phyloP scores from a whole-genome alignment of 371 early-diverging fungal species.

The Phascolomyces articulosus region DNA sequence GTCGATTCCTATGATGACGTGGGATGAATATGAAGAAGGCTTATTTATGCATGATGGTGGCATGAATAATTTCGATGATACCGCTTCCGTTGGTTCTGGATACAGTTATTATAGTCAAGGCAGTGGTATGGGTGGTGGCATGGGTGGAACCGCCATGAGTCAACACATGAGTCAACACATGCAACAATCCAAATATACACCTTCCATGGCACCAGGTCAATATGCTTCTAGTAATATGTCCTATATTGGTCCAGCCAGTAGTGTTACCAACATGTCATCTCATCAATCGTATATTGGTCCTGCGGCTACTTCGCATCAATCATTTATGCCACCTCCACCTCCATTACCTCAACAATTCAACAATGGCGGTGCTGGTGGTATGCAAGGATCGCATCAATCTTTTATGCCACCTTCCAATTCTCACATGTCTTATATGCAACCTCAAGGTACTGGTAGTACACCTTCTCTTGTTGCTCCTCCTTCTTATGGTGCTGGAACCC shows the following conservation, averaged over 20 bases:
- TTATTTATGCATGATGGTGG: constrained; percentile 33
- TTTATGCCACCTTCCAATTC: constrained; percentile 1
- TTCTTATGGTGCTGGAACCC: not conserved
- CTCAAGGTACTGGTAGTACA: not conserved
- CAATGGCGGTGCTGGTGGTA: not conserved
- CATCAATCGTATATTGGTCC: constrained; percentile 1
- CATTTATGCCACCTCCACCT: constrained; percentile 1
- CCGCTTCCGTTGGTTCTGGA: constrained; percentile 33
- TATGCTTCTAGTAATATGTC: constrained; percentile 19
- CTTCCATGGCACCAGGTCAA: constrained; percentile 13
- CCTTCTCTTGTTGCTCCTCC: not conserved
- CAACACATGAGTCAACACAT: no score
- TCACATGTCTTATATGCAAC: not conserved
- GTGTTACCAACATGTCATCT: not conserved
- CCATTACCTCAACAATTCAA: no score
- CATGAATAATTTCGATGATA: constrained; percentile 12
- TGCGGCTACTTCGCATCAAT: constrained; percentile 12
- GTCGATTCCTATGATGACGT: constrained; percentile 73
- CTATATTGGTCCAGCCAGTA: constrained; percentile 1
- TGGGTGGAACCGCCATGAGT: no score
- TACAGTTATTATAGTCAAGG: constrained; percentile 39
- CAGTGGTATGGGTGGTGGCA: constrained; percentile 18
- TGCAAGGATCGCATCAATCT: constrained; percentile 2
- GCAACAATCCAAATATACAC: not conserved
- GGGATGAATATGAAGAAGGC: constrained; percentile 86